Percentiles rank a stretch among this genome's conserved stretches.
Evolutionary conservation across 331 rosid genomes (phyloP).

Genomic region (Pyrus hybrid): DNA sequence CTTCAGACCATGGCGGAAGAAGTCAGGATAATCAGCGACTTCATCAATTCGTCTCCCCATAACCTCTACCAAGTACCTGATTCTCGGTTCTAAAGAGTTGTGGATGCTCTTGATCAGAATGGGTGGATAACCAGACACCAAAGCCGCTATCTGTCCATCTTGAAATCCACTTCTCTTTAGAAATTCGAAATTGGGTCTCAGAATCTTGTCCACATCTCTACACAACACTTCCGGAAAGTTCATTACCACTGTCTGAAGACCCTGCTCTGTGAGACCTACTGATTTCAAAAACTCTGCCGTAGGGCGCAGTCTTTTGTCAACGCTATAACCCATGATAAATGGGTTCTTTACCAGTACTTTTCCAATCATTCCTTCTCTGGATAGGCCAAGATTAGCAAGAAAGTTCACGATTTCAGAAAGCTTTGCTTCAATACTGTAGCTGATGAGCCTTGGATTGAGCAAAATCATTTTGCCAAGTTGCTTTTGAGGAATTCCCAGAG

Average conservation of each 20-base stretch:
- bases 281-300: conserved; percentile 59
- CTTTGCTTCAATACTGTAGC: conserved; percentile 85
- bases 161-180: conserved; percentile 56
- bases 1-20: conserved; percentile 81
- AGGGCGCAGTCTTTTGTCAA: conserved; percentile 66
- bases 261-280: conserved; percentile 50
- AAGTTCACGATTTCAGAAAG: conserved; percentile 60
- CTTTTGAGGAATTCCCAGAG: conserved; percentile 70
- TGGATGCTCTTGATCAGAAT: conserved; percentile 71
- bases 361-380: conserved; percentile 69
- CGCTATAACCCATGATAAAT: conserved; percentile 76
- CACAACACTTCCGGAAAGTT: conserved; percentile 72
- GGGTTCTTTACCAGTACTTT: conserved; percentile 73
- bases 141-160: conserved; percentile 48
- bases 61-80: conserved; percentile 57
- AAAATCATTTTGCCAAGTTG: conserved; percentile 76
- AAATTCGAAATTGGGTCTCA: conserved; percentile 54
- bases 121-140: conserved; percentile 86
- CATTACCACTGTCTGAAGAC: conserved; percentile 58
- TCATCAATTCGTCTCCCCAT: conserved; percentile 81
- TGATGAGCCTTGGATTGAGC: conserved; percentile 84
- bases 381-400: conserved; percentile 60
- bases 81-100: conserved; percentile 72
- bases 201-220: conserved; percentile 66
- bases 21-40: conserved; percentile 60